Base-by-base conservation (phyloP, 305 asterid genomes). In the Rubia tinctorum region DNA sequence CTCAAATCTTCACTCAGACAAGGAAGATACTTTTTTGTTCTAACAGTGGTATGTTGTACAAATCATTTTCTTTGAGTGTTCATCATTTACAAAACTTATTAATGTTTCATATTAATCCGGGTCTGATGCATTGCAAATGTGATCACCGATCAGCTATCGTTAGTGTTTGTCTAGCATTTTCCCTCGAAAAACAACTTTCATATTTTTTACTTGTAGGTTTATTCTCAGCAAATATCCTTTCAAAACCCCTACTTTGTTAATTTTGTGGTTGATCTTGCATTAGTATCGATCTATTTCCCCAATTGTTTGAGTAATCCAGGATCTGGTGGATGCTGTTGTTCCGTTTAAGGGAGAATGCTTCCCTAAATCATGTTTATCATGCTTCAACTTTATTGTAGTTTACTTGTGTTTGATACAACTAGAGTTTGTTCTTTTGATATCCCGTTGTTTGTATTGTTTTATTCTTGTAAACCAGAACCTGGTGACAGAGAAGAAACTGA, bases 271-370 rank as follows among this genome's bases (percentile, higher is more conserved):
- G 34, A 60, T 40, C 45, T 13, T 43, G 53, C 13, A 12, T 20
- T 40, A 42, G 34, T 18, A 68, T 71, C 51, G 66, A 30, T 70
- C 53, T 80, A 51, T 42, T 71, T 25, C 66, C 66, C 65, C 59
- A n/a, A 66, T 60, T 62, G 45, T 82, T 43, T 76, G 76, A 65
- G 75, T 86, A 76, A 86, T 89, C 88, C 79, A 81, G 96, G 97
- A 92, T 79, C 67, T 78, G 61, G 85, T 92, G 80, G 99, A 92
- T 77, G 98, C 96, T 81, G 96, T 95, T 51, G 99, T 95, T 45
- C 99, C 99, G 25, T 90, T 75, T 79, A 95, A 92, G 99, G 99
- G 98, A 18, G 99, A 95, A 93, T 30, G 88, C 68, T 71, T n/a
- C 53, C 71, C 75, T 42, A 42, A 17, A 30, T 56, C 27, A 12